Conservation (phyloP, 768 basidiomycete genomes). For the Leucocoprinus leucothites region DNA sequence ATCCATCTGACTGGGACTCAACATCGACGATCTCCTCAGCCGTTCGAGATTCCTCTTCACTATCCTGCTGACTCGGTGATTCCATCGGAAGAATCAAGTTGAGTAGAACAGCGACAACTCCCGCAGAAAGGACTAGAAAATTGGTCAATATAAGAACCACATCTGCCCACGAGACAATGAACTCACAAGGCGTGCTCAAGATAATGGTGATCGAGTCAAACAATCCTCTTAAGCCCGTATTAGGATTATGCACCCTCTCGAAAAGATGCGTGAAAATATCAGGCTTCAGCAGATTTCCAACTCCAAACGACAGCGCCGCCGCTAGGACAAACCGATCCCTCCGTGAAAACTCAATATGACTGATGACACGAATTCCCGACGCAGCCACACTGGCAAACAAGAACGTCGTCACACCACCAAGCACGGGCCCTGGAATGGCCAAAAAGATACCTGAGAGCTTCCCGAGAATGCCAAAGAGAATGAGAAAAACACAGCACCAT, state of each 20-base stretch:
- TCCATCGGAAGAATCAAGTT: constrained; percentile 50
- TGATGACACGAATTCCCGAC: constrained; percentile 70
- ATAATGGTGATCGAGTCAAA: constrained; percentile 80
- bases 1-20: neutral
- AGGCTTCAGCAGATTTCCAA: constrained; percentile 69
- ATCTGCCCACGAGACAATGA: neutral
- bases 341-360: constrained; percentile 55
- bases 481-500: constrained; percentile 77
- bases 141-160: neutral
- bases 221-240: constrained; percentile 58
- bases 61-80: constrained; percentile 15
- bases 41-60: constrained; percentile 17
- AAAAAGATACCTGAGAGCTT: constrained; percentile 85
- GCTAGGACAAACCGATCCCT: constrained; percentile 69
- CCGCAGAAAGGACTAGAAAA: constrained; percentile 50
- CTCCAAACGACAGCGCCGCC: constrained; percentile 63
- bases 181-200: constrained; percentile 77
- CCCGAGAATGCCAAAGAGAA: constrained; percentile 76
- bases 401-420: constrained; percentile 87
- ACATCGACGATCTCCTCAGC: neutral
- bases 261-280: constrained; percentile 68
- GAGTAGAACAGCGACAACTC: constrained; percentile 54
- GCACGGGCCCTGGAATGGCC: constrained; percentile 77
- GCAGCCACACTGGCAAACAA: constrained; percentile 74
- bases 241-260: constrained; percentile 52